Evolutionary conservation across 768 basidiomycete species (phyloP).

Genomic region (Tephrocybe rancida): DNA sequence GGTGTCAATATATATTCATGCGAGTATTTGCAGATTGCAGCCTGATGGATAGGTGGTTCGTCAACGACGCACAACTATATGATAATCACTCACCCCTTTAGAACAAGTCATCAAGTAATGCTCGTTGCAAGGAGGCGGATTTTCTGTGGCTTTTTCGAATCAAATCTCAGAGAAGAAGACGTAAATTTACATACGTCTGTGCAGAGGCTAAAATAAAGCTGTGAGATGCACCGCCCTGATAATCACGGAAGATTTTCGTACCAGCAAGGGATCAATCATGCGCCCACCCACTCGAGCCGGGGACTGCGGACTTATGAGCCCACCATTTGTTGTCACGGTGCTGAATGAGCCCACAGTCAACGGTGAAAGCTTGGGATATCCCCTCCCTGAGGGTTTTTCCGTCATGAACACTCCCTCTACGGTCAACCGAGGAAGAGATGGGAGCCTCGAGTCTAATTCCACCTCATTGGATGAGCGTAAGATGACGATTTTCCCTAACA

Average conservation of each 20-base stretch:
- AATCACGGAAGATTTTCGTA: conserved; percentile 29
- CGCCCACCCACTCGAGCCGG: conserved; percentile 47
- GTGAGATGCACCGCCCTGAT: conserved; percentile 3
- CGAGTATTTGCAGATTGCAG: conserved; percentile 77
- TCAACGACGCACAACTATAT: conserved; percentile 3
- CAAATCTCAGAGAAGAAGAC: conserved; percentile 3
- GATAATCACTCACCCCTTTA: conserved; percentile 58
- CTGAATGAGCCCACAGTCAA: conserved; percentile 46
- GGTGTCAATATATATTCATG: conserved; percentile 76
- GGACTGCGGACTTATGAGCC: conserved; percentile 70
- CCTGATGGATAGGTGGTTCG: conserved; percentile 34
- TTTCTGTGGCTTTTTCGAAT: conserved; percentile 47
- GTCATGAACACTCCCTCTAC: conserved; percentile 53
- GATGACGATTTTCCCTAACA: conserved; percentile 67
- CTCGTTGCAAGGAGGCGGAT: conserved; percentile 85
- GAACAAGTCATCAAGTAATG: conserved; percentile 83
- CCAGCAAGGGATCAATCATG: conserved; percentile 66
- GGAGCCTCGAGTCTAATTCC: conserved; percentile 44
- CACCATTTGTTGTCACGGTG: conserved; percentile 53
- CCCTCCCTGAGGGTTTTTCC: conserved; percentile 34
- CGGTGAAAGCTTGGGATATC: conserved; percentile 45
- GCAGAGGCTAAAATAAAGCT: conserved; percentile 56
- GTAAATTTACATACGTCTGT: conserved; percentile 61
- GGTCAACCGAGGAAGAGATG: conserved; percentile 53
- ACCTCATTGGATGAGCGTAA: conserved; percentile 50